Evolutionary conservation across 2,329 filamentous ascomycete genomes (phyloP).

Genomic region (Nigrospora oryzae): DNA sequence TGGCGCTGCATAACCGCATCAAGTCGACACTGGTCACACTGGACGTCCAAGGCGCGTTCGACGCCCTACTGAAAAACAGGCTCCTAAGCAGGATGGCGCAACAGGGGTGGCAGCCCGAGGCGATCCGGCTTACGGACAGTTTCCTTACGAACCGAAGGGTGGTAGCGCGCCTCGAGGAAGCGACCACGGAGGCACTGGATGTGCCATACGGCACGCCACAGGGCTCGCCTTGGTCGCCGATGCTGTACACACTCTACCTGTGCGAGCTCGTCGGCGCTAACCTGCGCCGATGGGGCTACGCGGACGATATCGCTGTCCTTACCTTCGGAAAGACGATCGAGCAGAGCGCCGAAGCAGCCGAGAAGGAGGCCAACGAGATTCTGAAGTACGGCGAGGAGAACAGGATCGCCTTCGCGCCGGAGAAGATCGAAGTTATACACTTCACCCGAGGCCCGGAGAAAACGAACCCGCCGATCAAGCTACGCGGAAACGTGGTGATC

Average conservation of each 20-base stretch:
- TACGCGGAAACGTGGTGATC: background rate
- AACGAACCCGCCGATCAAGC: background rate
- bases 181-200: background rate
- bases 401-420: slow-evolving; percentile 10
- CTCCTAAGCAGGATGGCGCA: slow-evolving; percentile 1
- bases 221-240: slow-evolving; percentile 4
- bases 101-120: slow-evolving; percentile 1
- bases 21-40: slow-evolving; percentile 1
- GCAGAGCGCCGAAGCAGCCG: slow-evolving; percentile 5
- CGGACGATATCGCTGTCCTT: slow-evolving; percentile 10
- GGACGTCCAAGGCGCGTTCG: slow-evolving; percentile 5
- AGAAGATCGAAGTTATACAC: slow-evolving; percentile 14
- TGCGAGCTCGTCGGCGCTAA: background rate
- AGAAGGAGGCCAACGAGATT: slow-evolving; percentile 4
- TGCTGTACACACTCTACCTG: slow-evolving; percentile 5
- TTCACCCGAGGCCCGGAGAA: slow-evolving; percentile 5
- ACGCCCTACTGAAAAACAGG: slow-evolving; percentile 1
- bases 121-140: background rate
- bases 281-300: slow-evolving; percentile 8
- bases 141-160: background rate
- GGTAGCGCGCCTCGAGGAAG: slow-evolving; percentile 1
- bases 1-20: background rate
- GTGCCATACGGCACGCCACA: slow-evolving; percentile 1
- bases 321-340: slow-evolving; percentile 5
- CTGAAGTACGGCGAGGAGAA: slow-evolving; percentile 8